Base-by-base conservation (phyloP, 2,329 filamentous ascomycete genomes). In the Onygenales sp. region DNA sequence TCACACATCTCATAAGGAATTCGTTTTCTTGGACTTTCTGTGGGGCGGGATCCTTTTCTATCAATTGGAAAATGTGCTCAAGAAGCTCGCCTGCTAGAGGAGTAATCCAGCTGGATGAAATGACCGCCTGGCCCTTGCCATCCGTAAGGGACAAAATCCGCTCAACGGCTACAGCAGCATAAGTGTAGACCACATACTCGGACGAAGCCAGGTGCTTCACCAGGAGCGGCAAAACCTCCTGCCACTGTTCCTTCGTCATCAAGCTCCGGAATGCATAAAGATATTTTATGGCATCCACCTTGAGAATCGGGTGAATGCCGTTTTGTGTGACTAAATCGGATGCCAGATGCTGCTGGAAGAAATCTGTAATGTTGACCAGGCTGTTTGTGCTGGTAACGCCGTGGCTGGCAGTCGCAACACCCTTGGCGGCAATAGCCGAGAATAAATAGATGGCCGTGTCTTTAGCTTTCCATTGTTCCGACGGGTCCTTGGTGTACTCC, bases 1-100 rank as follows among this genome's bases (percentile, higher is more conserved):
- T 98, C 54, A 96, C 89, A 64, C 93, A 98, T 63, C 90, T 88
- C 91, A 98, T 97, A 65, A 98, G 71, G 69, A 97, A 98, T 67
- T 98, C 93, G 66, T 98, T 98, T 72, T 98, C 93, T 66, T 98
- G 93, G 57, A 98, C 84, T 77, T 97, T 98, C 59, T 92, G 83
- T 1, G 94, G 86, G 9, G 87, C 85, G 3, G 79, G 78, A 62
- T 95, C 86, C 66, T 87, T 89, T 66, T 94, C 87, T 59, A 98
- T 89, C 51, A 98, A 78, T 59, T 85, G 85, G 78, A 98, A 97
- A 10, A 98, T 78, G 65, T 97, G 92, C 52, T 89, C 80, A 17
- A 97, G 76, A 2, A 98, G 80, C 61, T 95, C 89, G 68, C 90
- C 91, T 27, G 92, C 83, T 57, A 93, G 82, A 0, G 86, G 85